phyloP scores from a whole-genome alignment of 1,139 yeast species.

The Pneumocystis jirovecii region DNA sequence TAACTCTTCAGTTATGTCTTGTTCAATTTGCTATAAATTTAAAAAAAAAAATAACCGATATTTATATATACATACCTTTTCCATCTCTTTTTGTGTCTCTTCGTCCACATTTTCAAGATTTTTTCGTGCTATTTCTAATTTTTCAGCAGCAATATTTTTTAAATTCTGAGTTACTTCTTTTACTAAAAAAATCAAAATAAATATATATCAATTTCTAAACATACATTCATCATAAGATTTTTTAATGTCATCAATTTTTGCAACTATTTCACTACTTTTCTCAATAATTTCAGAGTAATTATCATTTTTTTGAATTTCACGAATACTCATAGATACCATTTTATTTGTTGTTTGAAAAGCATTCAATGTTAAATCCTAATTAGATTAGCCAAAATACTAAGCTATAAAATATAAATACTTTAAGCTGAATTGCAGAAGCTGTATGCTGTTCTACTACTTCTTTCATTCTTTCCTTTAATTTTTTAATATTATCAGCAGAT shows the following conservation, averaged over 20 bases:
- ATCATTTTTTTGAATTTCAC: not conserved
- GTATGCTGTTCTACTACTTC: not conserved
- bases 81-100: not conserved
- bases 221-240: not conserved
- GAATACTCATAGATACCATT: not conserved
- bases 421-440: not conserved
- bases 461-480: not conserved
- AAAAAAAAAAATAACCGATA: not conserved
- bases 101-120: not conserved
- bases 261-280: constrained; percentile 17
- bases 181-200: not conserved
- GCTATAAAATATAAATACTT: not conserved
- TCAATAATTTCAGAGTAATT: constrained; percentile 3
- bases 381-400: not conserved
- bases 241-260: constrained; percentile 12
- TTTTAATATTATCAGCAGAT: not conserved
- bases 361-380: not conserved
- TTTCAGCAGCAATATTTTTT: not conserved
- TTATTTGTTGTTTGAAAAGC: not conserved
- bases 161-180: not conserved
- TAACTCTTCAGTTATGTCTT: constrained; percentile 15
- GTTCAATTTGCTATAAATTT: not conserved
- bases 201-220: not conserved
- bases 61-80: not conserved
- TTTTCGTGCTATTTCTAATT: not conserved